Base-by-base conservation (phyloP, 2,329 filamentous ascomycete genomes). In the Fusarium decemcellulare region DNA sequence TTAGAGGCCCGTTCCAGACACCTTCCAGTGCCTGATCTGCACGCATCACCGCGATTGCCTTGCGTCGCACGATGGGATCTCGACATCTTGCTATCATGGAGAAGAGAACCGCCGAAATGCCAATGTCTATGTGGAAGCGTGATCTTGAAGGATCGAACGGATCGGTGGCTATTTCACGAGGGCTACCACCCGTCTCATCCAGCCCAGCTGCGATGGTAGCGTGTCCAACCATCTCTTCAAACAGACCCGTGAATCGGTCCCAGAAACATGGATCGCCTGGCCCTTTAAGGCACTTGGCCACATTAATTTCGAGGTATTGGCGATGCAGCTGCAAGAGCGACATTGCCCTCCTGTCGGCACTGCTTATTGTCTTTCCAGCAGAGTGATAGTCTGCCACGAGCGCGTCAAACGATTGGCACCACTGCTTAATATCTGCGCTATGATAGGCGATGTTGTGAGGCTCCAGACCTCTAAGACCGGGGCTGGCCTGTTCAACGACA, bases 241-340 rank as follows among this genome's bases (percentile, higher is more conserved):
- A 69, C 5, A 70, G 53, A 0, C 32, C 3, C 0, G 53, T 70
- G 10, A 66, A 70, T 1, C 30, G 46, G 3, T 69, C 67, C 66
- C 67, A 69, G n/a, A 69, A 70, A 4, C 57, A 69, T 1, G 66
- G 66, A 8, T 69, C 42, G 0, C 66, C 66, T 34, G 67, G 62
- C 0, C 67, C 67, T 1, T 54, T 16, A 0, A 44, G 2, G 7
- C 67, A 70, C 5, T 68, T 67, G 1, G 66, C 40, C 0, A 67
- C 57, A 2, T 69, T 70, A 4, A 70, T 37, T 6, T 69, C 53
- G 0, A 66, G 29, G 7, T 69, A 69, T 16, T 14, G 69, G 0
- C 62, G 42, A 10, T 69, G 61, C 12, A 70, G 44, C 5, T 70
- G 62, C 3, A 69, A n/a, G 1, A 69, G 50, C 0, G 67, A 66